Base-by-base conservation (phyloP, 1,139 yeast genomes). In the Candida sojae region DNA sequence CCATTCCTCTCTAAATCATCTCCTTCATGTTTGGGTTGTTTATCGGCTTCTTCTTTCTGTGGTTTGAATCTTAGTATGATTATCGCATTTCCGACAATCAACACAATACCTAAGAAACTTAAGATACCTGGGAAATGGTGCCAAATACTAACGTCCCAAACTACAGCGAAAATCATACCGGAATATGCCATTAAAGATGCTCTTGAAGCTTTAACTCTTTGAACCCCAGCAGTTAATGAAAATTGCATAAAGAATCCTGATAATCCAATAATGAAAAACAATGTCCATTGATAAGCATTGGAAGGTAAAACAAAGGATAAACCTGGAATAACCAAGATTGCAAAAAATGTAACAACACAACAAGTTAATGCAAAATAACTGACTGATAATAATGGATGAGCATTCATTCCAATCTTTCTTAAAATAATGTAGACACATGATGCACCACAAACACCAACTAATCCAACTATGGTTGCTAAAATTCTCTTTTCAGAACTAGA, bases 201-300 rank as follows among this genome's bases (percentile, higher is more conserved):
- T 49, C 89, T 77, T 1, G 91, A 83, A 0, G 97, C 96, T 51
- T 77, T 76, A 53, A 88, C 96, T 50, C 90, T 71, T 63, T 89
- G 96, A 45, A 91, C 79, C 1, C 96, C 97, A 3, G 90, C 84
- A 0, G 97, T 88, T 48, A 88, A 67, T 30, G 86, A 71, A 57
- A 84, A 83, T 63, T 91, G 97, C 83, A 86, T 87, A 48, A 84
- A 67, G 63, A 91, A 91, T 0, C 97, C 97, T 41, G 88, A 77
- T 10, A 86, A 55, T 2, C 97, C 96, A 53, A 89, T 77, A 30
- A 79, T 63, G 1, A 70, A 48, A 53, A 91, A 78, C 31, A 87
- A 67, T 6, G 69, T 56, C 95, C 96, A 87, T 61, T 89, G 93
- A 55, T 71, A 70, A 1, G 57, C 39, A 26, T 80, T 77, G 26